A percentile compares a stretch with the other conserved stretches of the same genome.
phyloP scores from a whole-genome alignment of 805 yeast genomes.

The Monosporozyma aerobia region DNA sequence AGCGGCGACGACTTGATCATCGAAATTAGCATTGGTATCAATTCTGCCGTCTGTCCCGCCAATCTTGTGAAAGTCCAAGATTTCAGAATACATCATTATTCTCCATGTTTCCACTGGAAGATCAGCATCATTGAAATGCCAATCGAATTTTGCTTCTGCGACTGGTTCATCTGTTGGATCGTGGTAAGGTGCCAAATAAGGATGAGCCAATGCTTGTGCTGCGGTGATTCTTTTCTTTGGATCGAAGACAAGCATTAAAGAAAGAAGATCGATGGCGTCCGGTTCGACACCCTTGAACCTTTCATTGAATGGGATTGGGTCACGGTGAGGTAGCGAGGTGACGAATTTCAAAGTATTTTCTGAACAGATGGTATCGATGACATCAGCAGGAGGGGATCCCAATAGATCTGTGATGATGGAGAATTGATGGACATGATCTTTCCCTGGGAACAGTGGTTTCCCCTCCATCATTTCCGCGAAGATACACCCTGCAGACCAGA shows the following conservation, averaged over 20 bases:
- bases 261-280: conserved; percentile 79
- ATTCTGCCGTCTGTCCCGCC: conserved; percentile 38
- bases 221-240: conserved; percentile 93
- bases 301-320: conserved; percentile 80
- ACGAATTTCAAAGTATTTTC: conserved; percentile 93
- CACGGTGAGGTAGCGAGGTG: conserved; percentile 84
- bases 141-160: conserved; percentile 79
- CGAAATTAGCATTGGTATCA: conserved; percentile 29
- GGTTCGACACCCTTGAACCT: conserved; percentile 61
- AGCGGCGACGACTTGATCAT: conserved; percentile 31
- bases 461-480: conserved; percentile 97
- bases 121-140: conserved; percentile 98
- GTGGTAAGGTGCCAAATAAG: conserved; percentile 89
- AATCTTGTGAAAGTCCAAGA: conserved; percentile 89
- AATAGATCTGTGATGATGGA: conserved; percentile 91
- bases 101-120: conserved; percentile 85
- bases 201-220: conserved; percentile 79
- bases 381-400: conserved; percentile 95
- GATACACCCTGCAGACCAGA: conserved; percentile 97
- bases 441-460: conserved; percentile 94
- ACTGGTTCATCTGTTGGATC: conserved; percentile 97
- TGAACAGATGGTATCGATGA: conserved; percentile 89
- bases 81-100: conserved; percentile 98
- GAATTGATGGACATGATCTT: conserved; percentile 97
- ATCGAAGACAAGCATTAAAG: conserved; percentile 88